Evolutionary conservation across 306 rosid species (phyloP).

Genomic region (peach (Prunus persica)): DNA sequence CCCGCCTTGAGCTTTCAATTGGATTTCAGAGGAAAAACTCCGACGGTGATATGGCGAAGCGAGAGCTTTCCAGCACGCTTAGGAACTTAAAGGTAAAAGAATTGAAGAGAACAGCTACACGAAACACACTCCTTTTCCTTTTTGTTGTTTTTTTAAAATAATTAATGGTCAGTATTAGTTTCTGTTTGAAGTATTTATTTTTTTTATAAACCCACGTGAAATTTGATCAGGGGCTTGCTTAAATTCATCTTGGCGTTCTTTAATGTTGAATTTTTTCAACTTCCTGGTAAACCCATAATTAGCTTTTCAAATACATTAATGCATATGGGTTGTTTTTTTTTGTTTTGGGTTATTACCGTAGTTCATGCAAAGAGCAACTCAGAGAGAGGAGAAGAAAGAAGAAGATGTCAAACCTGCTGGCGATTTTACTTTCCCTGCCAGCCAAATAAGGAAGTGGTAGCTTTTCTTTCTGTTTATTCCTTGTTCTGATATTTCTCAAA

Average conservation of each 20-base stretch:
- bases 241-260: not conserved
- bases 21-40: not conserved
- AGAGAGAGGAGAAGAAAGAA: constrained; percentile 68
- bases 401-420: constrained; percentile 52
- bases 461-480: constrained; percentile 7
- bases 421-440: constrained; percentile 35
- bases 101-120: not conserved
- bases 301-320: not conserved
- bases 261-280: constrained; percentile 1
- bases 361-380: constrained; percentile 91
- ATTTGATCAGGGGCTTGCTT: constrained; percentile 8
- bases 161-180: not conserved
- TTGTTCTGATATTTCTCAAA: not conserved
- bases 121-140: not conserved
- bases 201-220: not conserved
- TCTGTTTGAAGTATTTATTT: not conserved
- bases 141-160: not conserved
- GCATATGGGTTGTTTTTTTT: not conserved
- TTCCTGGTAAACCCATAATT: not conserved
- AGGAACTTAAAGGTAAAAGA: constrained; percentile 71
- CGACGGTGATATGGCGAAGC: constrained; percentile 50
- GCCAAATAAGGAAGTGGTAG: constrained; percentile 56
- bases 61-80: constrained; percentile 74
- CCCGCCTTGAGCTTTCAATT: not conserved
- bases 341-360: constrained; percentile 9